Conservation (phyloP, 2,329 filamentous ascomycete species). For the Helminthosporium solani region DNA sequence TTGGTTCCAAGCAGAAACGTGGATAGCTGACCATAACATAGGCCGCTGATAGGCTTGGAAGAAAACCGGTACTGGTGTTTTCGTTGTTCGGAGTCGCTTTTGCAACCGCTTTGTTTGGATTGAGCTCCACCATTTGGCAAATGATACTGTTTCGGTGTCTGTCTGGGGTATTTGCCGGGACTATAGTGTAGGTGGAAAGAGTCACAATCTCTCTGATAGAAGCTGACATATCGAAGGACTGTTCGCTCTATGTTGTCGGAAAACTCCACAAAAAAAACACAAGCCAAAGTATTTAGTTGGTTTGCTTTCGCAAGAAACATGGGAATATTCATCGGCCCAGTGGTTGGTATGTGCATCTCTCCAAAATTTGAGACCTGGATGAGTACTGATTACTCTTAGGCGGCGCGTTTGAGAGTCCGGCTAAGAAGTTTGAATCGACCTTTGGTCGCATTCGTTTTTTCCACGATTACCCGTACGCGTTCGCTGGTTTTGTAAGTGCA, state of each 20-base stretch:
- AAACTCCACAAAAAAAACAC: conserved; percentile 66
- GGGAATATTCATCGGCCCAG: conserved; percentile 70
- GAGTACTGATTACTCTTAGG: conserved; percentile 46
- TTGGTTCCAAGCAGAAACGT: no score
- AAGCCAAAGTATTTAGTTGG: conserved; percentile 72
- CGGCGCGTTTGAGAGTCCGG: conserved; percentile 68
- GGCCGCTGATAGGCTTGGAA: conserved; percentile 66
- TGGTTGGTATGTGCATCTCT: conserved; percentile 49
- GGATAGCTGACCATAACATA: conserved; percentile 2
- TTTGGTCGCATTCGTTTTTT: conserved; percentile 63
- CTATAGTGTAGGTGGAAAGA: conserved; percentile 53
- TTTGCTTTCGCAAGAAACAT: conserved; percentile 75
- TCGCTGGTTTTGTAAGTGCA: conserved; percentile 62
- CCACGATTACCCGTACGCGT: conserved; percentile 63
- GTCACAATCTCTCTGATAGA: not conserved
- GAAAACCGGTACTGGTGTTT: conserved; percentile 70
- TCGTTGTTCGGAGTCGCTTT: conserved; percentile 65
- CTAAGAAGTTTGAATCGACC: conserved; percentile 58
- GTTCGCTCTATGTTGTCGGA: conserved; percentile 77
- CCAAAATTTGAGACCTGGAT: not conserved
- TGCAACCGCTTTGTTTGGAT: conserved; percentile 65
- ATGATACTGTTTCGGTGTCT: conserved; percentile 73
- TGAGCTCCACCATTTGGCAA: conserved; percentile 66
- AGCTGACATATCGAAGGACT: conserved; percentile 44
- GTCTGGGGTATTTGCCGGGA: conserved; percentile 73